These are phyloP conservation scores for Epichloe amarillans DNA, from an alignment of 2,329 filamentous ascomycete species.

Conservation along the genomic window DNA sequence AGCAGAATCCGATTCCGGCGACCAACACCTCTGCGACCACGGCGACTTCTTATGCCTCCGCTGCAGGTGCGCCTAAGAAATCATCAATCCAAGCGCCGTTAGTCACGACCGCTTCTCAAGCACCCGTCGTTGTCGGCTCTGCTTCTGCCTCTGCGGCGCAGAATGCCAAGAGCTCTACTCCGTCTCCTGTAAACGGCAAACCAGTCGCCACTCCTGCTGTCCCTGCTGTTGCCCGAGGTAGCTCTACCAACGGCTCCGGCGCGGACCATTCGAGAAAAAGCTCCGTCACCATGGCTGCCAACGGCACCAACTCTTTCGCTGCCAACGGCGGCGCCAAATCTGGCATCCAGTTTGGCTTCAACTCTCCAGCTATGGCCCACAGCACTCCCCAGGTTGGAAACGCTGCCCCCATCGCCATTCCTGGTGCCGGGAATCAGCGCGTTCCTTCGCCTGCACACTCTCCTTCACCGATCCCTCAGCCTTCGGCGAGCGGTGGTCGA, in stretches of 20 bases:
- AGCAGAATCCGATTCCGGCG: constrained; percentile 42
- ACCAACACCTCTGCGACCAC: constrained; percentile 43
- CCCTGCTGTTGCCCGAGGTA: constrained; percentile 52
- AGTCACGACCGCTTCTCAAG: constrained; percentile 42
- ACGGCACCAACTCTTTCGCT: constrained; percentile 60
- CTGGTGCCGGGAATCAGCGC: constrained; percentile 45
- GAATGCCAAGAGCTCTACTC: constrained; percentile 51
- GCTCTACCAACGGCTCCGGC: constrained; percentile 53
- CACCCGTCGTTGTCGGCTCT: constrained; percentile 42
- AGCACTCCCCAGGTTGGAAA: constrained; percentile 48
- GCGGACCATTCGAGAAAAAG: constrained; percentile 71
- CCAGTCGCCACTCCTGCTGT: constrained; percentile 56
- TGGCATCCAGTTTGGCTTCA: constrained; percentile 72
- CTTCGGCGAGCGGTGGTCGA: constrained; percentile 69
- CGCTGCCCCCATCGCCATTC: constrained; percentile 48
- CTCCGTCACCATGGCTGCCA: constrained; percentile 83
- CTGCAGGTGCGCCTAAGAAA: constrained; percentile 51
- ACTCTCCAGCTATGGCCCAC: constrained; percentile 53
- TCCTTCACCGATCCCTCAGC: constrained; percentile 85
- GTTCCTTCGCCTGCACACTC: constrained; percentile 76
- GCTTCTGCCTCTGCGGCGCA: constrained; percentile 35
- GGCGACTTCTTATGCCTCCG: constrained; percentile 53
- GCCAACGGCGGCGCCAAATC: constrained; percentile 59
- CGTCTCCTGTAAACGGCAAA: constrained; percentile 78
- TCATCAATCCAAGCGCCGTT: constrained; percentile 44